These are phyloP conservation scores for Fusarium nodosum DNA, from an alignment of 2,329 filamentous ascomycete species.

Conservation along the genomic window DNA sequence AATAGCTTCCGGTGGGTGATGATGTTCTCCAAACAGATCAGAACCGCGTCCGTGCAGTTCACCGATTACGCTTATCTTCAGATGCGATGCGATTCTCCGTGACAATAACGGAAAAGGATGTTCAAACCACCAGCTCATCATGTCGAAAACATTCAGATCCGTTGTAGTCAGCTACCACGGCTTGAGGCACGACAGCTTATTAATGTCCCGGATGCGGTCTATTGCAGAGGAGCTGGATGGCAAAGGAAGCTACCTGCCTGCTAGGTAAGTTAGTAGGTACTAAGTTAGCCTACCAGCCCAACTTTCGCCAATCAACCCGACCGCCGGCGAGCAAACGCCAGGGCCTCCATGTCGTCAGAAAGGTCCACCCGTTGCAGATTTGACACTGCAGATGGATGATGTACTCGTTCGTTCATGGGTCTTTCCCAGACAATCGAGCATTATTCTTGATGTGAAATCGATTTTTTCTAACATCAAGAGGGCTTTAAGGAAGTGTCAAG, in stretches of 20 bases:
- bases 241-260: constrained; percentile 5
- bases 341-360: constrained; percentile 42
- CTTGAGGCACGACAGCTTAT: constrained; percentile 8
- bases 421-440: constrained; percentile 13
- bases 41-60: constrained; percentile 9
- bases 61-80: constrained; percentile 16
- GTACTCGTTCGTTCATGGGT: constrained; percentile 15
- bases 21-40: constrained; percentile 8
- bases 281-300: neutral
- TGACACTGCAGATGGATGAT: constrained; percentile 8
- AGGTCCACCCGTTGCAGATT: constrained; percentile 29
- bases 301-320: constrained; percentile 11
- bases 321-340: constrained; percentile 31
- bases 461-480: neutral
- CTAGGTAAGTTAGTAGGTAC: too few species aligned
- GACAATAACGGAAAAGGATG: neutral
- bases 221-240: constrained; percentile 22
- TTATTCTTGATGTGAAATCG: constrained; percentile 4
- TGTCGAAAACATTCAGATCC: neutral
- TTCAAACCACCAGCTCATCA: neutral
- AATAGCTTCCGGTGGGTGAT: constrained; percentile 32
- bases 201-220: constrained; percentile 35
- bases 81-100: neutral
- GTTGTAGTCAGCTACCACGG: constrained; percentile 9
- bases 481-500: neutral